Evolutionary conservation across 176 grass and related monocot genomes (phyloP).

Genomic region (Rhynchospora pubera): DNA sequence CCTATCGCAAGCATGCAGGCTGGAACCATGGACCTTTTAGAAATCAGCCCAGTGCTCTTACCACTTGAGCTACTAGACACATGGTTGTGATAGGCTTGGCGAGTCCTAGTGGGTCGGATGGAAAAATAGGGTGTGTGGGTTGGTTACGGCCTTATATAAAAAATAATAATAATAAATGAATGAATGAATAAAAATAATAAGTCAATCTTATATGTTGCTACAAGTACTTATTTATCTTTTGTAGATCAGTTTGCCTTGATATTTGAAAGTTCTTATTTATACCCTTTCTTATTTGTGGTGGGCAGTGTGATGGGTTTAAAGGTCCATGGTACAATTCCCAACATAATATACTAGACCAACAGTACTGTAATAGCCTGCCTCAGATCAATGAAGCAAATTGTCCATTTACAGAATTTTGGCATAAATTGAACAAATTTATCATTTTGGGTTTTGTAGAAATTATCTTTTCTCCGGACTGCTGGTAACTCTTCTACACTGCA

Average conservation of each 20-base stretch:
- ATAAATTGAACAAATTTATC: slow-evolving; percentile 6
- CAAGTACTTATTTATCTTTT: not conserved
- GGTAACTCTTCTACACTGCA: slow-evolving; percentile 36
- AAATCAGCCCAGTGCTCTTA: no score
- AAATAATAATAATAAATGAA: no score
- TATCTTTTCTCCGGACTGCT: slow-evolving; percentile 50
- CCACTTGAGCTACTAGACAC: no score
- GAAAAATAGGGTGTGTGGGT: no score
- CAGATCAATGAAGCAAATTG: not conserved
- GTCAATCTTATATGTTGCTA: not conserved
- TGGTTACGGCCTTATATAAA: no score
- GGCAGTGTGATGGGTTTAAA: not conserved
- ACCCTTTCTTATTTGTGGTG: not conserved
- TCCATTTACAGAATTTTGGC: not conserved
- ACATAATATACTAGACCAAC: not conserved
- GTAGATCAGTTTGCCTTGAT: not conserved
- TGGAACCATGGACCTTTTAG: no score
- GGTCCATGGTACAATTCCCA: not conserved
- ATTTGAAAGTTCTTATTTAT: not conserved
- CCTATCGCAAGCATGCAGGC: no score
- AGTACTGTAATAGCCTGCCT: not conserved
- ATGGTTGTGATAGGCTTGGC: no score
- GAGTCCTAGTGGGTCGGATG: no score
- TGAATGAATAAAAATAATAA: no score
- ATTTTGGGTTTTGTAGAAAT: slow-evolving; percentile 48